phyloP scores from a whole-genome alignment of 176 grass and related monocot genomes.

The Bothriochloa decipiens region DNA sequence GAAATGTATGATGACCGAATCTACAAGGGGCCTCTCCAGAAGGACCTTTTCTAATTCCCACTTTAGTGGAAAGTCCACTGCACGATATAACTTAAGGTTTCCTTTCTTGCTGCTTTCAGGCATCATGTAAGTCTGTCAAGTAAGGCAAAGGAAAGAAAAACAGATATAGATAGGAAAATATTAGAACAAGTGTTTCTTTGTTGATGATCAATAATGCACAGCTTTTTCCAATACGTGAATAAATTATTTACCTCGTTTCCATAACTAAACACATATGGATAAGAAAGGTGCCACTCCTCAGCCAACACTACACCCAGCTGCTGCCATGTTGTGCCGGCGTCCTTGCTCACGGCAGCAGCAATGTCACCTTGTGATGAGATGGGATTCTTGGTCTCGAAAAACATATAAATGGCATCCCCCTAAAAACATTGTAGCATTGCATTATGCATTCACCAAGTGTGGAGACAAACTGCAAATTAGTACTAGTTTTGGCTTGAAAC shows the following conservation, averaged over 20 bases:
- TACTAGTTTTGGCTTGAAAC: background rate
- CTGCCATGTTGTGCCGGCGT: slow-evolving; percentile 73
- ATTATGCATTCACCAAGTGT: background rate
- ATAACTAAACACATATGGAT: slow-evolving; percentile 76
- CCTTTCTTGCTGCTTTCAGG: slow-evolving; percentile 89
- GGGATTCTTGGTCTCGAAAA: slow-evolving; percentile 85
- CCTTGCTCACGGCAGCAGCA: slow-evolving; percentile 84
- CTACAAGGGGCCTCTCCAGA: slow-evolving; percentile 72
- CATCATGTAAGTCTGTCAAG: slow-evolving; percentile 80
- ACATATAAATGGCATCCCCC: slow-evolving; percentile 78
- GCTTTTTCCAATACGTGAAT: background rate
- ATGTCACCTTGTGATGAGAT: slow-evolving; percentile 79
- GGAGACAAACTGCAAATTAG: background rate
- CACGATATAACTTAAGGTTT: slow-evolving; percentile 70
- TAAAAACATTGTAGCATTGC: slow-evolving; percentile 32
- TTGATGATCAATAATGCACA: background rate
- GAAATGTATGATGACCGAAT: slow-evolving; percentile 78
- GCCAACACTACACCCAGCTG: slow-evolving; percentile 77
- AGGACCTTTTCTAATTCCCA: slow-evolving; percentile 85
- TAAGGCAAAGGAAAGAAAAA: slow-evolving; percentile 9
- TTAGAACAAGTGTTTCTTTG: background rate
- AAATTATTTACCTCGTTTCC: slow-evolving; percentile 54
- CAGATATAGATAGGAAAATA: background rate
- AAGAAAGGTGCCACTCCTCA: slow-evolving; percentile 95
- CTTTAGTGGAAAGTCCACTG: slow-evolving; percentile 67